Base-by-base conservation (phyloP, 441 rosid genomes). In the Hypseocharis bilobata region DNA sequence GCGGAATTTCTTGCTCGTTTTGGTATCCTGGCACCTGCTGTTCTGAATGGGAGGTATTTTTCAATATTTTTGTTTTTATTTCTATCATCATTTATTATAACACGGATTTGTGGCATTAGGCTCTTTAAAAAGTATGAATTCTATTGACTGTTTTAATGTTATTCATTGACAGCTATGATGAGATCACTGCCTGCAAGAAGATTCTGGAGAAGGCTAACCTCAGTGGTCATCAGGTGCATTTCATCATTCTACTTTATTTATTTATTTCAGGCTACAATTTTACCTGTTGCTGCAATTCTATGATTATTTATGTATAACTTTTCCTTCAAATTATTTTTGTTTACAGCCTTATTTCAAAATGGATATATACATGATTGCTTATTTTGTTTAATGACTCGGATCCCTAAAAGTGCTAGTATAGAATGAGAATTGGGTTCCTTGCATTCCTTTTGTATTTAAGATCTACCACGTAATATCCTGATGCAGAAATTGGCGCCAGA, bases 201-300 rank as follows among this genome's bases (percentile, higher is more conserved):
- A 80, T 94, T 73, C 75, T 94, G 68, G 89, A 81, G 77, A 91
- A 79, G 78, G 88, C 76, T 68, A 82, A 85, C 60, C 88, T 91
- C 52, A 71, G 76, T 78, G 96, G 96, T 74, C 88, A 80, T 76
- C 99, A 94, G 99, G 99, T 89, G 75, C 47, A 40, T 71, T 75
- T 63, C 42, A 52, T 34, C 6, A 26, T 17, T 27, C 19, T 56
- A 11, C 13, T 27, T 13, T 54, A 20, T 65, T 14, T 1, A 10
- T 22, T 52, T 52, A 22, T 52, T 52, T 52, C 29, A 52, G 10
- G 58, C 29, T 25, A 8, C 29, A 11, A 1, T 20, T 23, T 52
- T 52, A 22, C 14, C 58, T 52, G 1, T 47, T 47, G 54, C 58
- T 52, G 58, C 23, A 52, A 23, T 22, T 23, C 27, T 52, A 52